A percentile compares a stretch with the other conserved stretches of the same genome.
These are phyloP conservation scores for Pedinophyceae sp. DNA, from an alignment of 139 green algal species.

Conservation along the genomic window DNA sequence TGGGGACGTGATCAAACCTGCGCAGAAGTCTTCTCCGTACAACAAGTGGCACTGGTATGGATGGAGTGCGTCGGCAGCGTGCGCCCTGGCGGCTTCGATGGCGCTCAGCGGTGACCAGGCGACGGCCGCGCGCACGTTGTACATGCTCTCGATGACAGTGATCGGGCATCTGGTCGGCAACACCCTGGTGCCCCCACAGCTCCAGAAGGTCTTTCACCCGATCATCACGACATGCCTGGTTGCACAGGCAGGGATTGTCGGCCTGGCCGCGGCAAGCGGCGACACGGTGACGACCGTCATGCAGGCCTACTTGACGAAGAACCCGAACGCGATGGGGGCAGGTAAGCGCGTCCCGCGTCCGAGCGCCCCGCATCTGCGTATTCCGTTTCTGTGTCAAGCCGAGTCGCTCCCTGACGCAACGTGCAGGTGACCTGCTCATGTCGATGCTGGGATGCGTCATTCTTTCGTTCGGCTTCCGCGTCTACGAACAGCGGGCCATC, in stretches of 20 bases:
- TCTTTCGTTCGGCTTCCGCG: conserved; percentile 67
- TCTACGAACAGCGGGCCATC: conserved; percentile 47
- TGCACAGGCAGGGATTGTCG: conserved; percentile 27
- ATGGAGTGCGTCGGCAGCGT: background rate
- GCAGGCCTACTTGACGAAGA: conserved; percentile 38
- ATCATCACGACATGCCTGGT: conserved; percentile 7
- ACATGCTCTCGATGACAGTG: conserved; percentile 36
- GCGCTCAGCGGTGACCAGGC: no score
- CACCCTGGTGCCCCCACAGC: conserved; percentile 5
- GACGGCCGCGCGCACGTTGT: no score
- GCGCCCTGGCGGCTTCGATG: conserved; percentile 4
- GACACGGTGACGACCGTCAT: conserved; percentile 26
- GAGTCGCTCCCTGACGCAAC: conserved; percentile 23
- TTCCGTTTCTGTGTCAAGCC: conserved; percentile 13
- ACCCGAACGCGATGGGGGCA: conserved; percentile 1
- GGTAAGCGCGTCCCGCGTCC: background rate
- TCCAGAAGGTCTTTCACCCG: conserved; percentile 1
- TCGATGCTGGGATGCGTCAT: conserved; percentile 71
- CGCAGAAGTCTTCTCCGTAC: background rate
- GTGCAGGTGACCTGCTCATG: conserved; percentile 67
- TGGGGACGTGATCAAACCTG: background rate
- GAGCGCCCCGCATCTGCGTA: background rate
- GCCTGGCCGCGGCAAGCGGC: conserved; percentile 26
- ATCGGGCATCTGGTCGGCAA: conserved; percentile 39
- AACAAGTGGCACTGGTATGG: background rate